phyloP scores from a whole-genome alignment of 441 rosid genomes.

The Mallotus repandus region DNA sequence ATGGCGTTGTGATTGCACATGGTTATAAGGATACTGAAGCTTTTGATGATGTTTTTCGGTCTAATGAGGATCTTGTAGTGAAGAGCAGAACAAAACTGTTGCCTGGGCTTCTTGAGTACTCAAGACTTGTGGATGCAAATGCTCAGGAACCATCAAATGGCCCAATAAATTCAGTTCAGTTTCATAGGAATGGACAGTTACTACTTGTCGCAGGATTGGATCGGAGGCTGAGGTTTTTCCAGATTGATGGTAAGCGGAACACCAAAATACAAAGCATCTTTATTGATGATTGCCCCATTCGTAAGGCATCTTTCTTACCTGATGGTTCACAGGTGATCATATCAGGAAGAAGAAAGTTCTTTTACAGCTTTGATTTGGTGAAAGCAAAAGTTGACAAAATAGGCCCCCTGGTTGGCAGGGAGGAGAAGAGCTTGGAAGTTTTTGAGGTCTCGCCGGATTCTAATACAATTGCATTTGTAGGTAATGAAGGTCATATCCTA shows the following conservation, averaged over 20 bases:
- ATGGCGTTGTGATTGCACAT: slow-evolving; percentile 28
- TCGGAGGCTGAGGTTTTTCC: slow-evolving; percentile 68
- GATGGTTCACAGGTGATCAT: slow-evolving; percentile 89
- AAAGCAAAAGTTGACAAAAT: slow-evolving; percentile 73
- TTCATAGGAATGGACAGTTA: slow-evolving; percentile 81
- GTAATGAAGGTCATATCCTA: slow-evolving; percentile 80
- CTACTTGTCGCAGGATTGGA: slow-evolving; percentile 80
- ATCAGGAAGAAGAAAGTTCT: slow-evolving; percentile 87
- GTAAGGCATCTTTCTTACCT: slow-evolving; percentile 77
- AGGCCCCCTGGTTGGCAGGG: slow-evolving; percentile 88
- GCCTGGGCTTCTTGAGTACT: slow-evolving; percentile 77
- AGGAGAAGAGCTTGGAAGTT: slow-evolving; percentile 87
- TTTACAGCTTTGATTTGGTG: slow-evolving; percentile 85
- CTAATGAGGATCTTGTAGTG: slow-evolving; percentile 76
- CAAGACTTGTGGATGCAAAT: slow-evolving; percentile 78
- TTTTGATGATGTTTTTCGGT: slow-evolving; percentile 59
- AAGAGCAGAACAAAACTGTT: slow-evolving; percentile 49
- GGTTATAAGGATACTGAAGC: slow-evolving; percentile 35
- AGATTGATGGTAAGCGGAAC: slow-evolving; percentile 90
- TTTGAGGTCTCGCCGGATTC: slow-evolving; percentile 91
- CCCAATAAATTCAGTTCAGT: slow-evolving; percentile 74
- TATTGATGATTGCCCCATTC: slow-evolving; percentile 84
- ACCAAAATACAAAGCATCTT: slow-evolving; percentile 80
- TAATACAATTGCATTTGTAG: slow-evolving; percentile 68
- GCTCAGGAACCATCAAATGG: slow-evolving; percentile 65